Evolutionary conservation across 495 filamentous ascomycete species (phyloP), one percentile per base, ranked within the genome.

Genomic region (Trichoderma orchidacearum): DNA sequence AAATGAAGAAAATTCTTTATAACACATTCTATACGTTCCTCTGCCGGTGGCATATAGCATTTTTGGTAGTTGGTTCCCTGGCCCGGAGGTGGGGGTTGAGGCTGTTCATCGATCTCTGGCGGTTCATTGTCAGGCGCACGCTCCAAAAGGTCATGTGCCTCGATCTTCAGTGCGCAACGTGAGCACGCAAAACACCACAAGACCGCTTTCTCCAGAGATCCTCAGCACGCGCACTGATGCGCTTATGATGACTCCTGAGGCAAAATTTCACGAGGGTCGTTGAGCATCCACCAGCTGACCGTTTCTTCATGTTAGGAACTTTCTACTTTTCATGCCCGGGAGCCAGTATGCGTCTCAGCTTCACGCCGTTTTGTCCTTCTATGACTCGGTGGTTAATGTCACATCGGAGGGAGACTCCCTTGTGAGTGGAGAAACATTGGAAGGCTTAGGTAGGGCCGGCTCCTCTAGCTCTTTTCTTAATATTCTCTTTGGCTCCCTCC

Each of bases 341-440:
- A 74, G 80, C 48, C 63, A 76, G 59, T 59, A 73, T 45, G 78
- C 77, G 25, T 80, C 87, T 34, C 81, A 84, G 59, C 74, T 98
- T n/a, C 82, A 81, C 64, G 85, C 89, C 53, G 87, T 96, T 35
- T 75, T 96, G 57, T 89, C 89, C 55, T 97, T 95, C 71, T 98
- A 95, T 70, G 84, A 86, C 32, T 86, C 89, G 23, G 87, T 93
- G 61, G 83, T 94, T 64, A 91, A 85, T 69, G 76, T 98, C 65
- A 95, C 90, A 68, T 74, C 87, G 56, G 93, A 98, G 78, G 93
- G 93, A 65, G 93, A 98, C 77, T 91, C 93, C 60, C 77, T 87
- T 61, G 83, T 98, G 60, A 87, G 84, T 73, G 89, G 93, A 72
- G 88, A 93, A 67, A 82, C 82, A 61, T 78, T 93, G 62, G 81